Percentiles rank a stretch among this genome's conserved stretches.
phyloP scores from a whole-genome alignment of 768 basidiomycete genomes.

The Leccinum imitatum region DNA sequence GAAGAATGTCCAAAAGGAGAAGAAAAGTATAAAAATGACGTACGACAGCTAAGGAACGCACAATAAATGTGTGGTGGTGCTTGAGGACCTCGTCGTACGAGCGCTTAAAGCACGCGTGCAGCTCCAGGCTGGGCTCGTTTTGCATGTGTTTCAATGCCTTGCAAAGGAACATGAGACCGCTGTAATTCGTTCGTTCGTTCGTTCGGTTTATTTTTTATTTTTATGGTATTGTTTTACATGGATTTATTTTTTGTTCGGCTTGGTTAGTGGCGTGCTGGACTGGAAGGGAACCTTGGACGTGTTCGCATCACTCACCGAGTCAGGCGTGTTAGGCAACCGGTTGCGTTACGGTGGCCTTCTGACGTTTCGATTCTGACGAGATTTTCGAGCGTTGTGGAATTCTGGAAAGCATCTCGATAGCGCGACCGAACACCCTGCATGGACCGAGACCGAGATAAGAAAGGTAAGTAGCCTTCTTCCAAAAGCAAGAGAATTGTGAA shows the following conservation, averaged over 20 bases:
- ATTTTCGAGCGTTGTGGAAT: slow-evolving; percentile 57
- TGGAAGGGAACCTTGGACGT: slow-evolving; percentile 1
- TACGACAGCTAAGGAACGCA: slow-evolving; percentile 49
- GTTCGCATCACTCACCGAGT: slow-evolving; percentile 48
- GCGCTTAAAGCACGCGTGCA: slow-evolving; percentile 67
- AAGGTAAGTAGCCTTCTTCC: slow-evolving; percentile 5
- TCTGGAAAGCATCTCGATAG: slow-evolving; percentile 42
- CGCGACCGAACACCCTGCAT: slow-evolving; percentile 64
- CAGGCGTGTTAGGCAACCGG: slow-evolving; percentile 62
- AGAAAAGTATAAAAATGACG: slow-evolving; percentile 14
- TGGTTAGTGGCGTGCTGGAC: slow-evolving; percentile 1
- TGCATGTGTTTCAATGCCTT: slow-evolving; percentile 68
- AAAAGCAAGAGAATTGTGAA: slow-evolving; percentile 12
- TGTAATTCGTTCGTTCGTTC: slow-evolving; percentile 23
- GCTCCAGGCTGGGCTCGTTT: slow-evolving; percentile 47
- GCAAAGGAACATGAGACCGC: slow-evolving; percentile 68
- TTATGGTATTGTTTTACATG: background rate
- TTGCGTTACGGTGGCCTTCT: slow-evolving; percentile 48
- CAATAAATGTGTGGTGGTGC: slow-evolving; percentile 65
- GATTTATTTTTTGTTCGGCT: slow-evolving; percentile 5
- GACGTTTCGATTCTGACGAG: slow-evolving; percentile 53
- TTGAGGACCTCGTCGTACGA: slow-evolving; percentile 68
- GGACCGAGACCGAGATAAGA: slow-evolving; percentile 9
- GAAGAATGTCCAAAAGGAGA: background rate
- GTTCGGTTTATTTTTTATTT: slow-evolving; percentile 1